Evolutionary conservation across 495 filamentous ascomycete species (phyloP), one percentile per base, ranked within the genome.

Genomic region (Clavariopsis aquatica): DNA sequence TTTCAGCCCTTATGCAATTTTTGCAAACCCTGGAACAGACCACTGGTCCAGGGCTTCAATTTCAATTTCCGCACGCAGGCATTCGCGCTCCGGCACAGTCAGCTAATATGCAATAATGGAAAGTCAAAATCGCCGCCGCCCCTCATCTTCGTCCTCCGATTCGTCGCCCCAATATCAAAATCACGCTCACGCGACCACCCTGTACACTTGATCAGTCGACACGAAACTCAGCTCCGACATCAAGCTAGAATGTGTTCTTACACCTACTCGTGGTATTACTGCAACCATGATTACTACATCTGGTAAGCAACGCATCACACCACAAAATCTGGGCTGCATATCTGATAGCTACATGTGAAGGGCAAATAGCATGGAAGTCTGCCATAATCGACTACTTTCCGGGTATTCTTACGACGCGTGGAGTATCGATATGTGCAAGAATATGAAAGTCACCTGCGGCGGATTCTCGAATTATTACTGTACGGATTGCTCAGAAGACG

Each of bases 371-470:
- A 68, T 72, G 52, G 73, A 72, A 60, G 63, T 72, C 49, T 75
- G 73, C 69, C 60, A 49, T 6, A 65, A 64, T 38, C 69, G 71
- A 20, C 67, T 73, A 12, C 67, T 75, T 28, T 70, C 60, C 49
- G 71, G 71, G 23, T 73, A 75, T 62, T 75, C 73, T 12, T 72
- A 73, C 67, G 73, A 75, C 49, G 71, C 69, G 17, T 75, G 73
- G 73, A 70, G 66, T 66, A 72, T 72, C 62, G 73, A 75, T 52
- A 72, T 75, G 71, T 75, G 73, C 69, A 73, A 73, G 67, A 72
- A 75, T 58, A 71, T 72, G 69, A 58, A 58, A 6, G 73, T 75
- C 28, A 63, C 65, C 17, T 72, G 71, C 57, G 70, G 70, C 49
- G 72, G 69, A 20, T 73, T 73, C 64, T 67, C 62, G 2, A 71